Percentiles rank a stretch among this genome's conserved stretches.
Conservation (phyloP, 805 yeast genomes). For the Yarrowia sp. region DNA sequence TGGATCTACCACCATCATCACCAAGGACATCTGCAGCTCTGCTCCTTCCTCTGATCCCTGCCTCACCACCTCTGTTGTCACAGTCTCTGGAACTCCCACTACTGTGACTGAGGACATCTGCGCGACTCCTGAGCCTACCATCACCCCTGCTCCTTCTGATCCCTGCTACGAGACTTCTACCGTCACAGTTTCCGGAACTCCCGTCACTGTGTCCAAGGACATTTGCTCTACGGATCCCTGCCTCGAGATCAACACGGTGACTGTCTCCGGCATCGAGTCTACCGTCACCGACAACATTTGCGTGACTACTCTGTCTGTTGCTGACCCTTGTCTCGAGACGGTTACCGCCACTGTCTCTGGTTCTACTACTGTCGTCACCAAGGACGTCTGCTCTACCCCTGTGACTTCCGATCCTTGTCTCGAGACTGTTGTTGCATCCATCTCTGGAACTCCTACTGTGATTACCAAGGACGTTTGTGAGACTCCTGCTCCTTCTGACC, state of each 20-base stretch:
- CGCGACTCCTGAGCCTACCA: neutral
- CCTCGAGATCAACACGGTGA: neutral
- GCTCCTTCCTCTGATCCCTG: no score
- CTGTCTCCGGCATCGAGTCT: neutral
- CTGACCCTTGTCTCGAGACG: slow-evolving; percentile 2
- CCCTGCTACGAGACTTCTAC: neutral
- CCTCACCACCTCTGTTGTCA: neutral
- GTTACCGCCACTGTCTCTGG: neutral
- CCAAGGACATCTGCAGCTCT: neutral
- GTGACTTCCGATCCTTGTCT: slow-evolving; percentile 1
- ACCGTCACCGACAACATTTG: slow-evolving; percentile 2
- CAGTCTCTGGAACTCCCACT: neutral
- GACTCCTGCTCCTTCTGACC: neutral
- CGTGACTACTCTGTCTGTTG: neutral
- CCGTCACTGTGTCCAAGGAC: neutral
- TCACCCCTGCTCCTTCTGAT: neutral
- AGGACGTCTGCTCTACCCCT: neutral
- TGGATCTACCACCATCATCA: neutral
- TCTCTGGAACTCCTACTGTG: slow-evolving; percentile 5
- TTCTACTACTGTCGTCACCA: neutral
- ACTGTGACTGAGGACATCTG: neutral
- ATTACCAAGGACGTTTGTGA: neutral
- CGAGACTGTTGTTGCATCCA: neutral
- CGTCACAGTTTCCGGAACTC: neutral
- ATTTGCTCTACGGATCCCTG: neutral